phyloP scores from a whole-genome alignment of 768 basidiomycete species.

The Hirschioporus abietinus region DNA sequence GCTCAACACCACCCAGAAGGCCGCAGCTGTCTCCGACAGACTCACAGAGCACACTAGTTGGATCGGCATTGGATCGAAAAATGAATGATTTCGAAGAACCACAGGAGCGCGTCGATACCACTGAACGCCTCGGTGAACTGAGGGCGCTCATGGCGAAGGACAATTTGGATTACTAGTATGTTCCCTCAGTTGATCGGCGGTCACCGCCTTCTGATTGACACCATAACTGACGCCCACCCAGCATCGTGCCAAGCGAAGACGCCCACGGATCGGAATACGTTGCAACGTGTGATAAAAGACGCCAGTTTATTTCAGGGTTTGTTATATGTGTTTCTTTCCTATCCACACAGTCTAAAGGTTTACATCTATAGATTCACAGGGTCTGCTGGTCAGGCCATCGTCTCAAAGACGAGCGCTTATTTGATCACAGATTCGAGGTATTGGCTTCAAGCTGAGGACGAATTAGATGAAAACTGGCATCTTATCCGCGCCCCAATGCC shows the following conservation, averaged over 20 bases:
- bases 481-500: slow-evolving; percentile 51
- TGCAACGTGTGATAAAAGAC: slow-evolving; percentile 66
- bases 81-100: slow-evolving; percentile 55
- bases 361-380: slow-evolving; percentile 47
- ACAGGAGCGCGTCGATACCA: slow-evolving; percentile 50
- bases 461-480: slow-evolving; percentile 72
- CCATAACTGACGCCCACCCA: slow-evolving; percentile 27
- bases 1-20: slow-evolving; percentile 15
- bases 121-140: slow-evolving; percentile 53
- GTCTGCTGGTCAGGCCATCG: slow-evolving; percentile 64
- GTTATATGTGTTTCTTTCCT: slow-evolving; percentile 18
- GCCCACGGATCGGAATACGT: slow-evolving; percentile 84
- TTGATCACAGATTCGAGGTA: slow-evolving; percentile 79
- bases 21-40: slow-evolving; percentile 48
- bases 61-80: slow-evolving; percentile 67
- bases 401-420: slow-evolving; percentile 64
- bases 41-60: slow-evolving; percentile 69
- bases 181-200: slow-evolving; percentile 15
- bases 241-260: slow-evolving; percentile 74
- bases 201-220: slow-evolving; percentile 8
- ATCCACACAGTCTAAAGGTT: not conserved
- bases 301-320: slow-evolving; percentile 74
- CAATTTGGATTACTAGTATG: slow-evolving; percentile 71
- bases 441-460: slow-evolving; percentile 69
- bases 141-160: slow-evolving; percentile 64